Conservation (phyloP, 1,284 basidiomycete genomes). For the Peniophora sp. region DNA sequence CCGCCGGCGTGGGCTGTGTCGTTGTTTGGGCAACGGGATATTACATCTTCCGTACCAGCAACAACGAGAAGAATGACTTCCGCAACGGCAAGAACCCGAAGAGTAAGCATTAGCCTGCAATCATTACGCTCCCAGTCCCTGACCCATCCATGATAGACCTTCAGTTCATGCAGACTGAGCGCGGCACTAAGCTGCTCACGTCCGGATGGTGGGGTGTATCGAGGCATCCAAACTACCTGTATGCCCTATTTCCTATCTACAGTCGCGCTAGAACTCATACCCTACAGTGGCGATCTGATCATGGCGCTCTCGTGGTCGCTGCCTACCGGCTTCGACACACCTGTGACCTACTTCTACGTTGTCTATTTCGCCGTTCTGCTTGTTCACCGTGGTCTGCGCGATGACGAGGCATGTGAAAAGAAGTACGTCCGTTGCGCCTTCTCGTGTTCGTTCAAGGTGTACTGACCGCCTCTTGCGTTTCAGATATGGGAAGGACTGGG, state of each 20-base stretch:
- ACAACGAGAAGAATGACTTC: constrained; percentile 96
- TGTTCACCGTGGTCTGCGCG: constrained; percentile 84
- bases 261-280: constrained; percentile 5
- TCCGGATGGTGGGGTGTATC: constrained; percentile 98
- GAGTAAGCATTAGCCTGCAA: no score
- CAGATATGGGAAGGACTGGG: constrained; percentile 82
- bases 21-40: constrained; percentile 73
- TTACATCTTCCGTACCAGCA: constrained; percentile 87
- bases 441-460: constrained; percentile 6
- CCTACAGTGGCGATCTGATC: constrained; percentile 67
- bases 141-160: no score
- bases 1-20: constrained; percentile 57
- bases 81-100: constrained; percentile 92
- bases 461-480: not conserved
- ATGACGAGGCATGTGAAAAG: constrained; percentile 87
- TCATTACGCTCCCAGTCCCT: no score
- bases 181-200: constrained; percentile 86
- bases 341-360: constrained; percentile 95
- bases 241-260: constrained; percentile 20
- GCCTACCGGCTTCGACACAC: constrained; percentile 87
- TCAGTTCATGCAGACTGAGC: constrained; percentile 75
- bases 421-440: constrained; percentile 47
- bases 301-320: constrained; percentile 95
- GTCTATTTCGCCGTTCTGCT: constrained; percentile 87
- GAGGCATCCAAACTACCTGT: constrained; percentile 92